Conservation (phyloP, 2,329 filamentous ascomycete genomes). For the Eutypella sp. region DNA sequence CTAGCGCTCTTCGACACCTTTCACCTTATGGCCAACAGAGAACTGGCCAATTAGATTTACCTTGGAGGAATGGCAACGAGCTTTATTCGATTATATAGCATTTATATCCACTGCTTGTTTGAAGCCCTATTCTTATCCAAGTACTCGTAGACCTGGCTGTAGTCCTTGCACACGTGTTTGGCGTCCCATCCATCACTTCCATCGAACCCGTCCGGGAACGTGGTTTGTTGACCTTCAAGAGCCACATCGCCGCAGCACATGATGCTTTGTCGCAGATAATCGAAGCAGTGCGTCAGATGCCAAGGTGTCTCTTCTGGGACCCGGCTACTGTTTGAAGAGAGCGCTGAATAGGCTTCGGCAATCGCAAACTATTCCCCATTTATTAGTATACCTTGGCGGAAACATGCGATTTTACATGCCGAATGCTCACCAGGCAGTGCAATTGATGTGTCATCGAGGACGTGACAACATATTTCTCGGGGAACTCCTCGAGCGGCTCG, state of each 20-base stretch:
- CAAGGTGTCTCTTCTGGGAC: constrained; percentile 28
- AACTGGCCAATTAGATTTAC: not conserved
- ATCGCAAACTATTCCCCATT: constrained; percentile 28
- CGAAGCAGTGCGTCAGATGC: constrained; percentile 37
- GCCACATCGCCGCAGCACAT: constrained; percentile 26
- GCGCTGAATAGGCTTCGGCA: constrained; percentile 30
- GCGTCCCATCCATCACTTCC: constrained; percentile 40
- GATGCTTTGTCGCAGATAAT: constrained; percentile 22
- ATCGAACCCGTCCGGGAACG: constrained; percentile 30
- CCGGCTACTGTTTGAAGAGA: constrained; percentile 22
- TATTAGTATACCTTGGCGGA: not conserved
- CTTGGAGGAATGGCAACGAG: not conserved
- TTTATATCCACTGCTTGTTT: constrained; percentile 33
- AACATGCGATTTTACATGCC: no score
- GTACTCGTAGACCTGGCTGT: constrained; percentile 28
- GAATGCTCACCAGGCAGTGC: constrained; percentile 33
- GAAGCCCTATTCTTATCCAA: constrained; percentile 29
- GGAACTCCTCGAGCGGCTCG: constrained; percentile 26
- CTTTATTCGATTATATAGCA: not conserved
- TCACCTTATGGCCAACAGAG: not conserved
- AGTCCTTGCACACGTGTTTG: constrained; percentile 37
- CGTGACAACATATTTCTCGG: constrained; percentile 33
- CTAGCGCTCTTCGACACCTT: no score
- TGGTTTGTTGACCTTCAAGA: constrained; percentile 33
- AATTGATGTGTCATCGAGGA: constrained; percentile 40